Conservation (phyloP, 2,329 filamentous ascomycete genomes). For the Arachnomyces sp. region DNA sequence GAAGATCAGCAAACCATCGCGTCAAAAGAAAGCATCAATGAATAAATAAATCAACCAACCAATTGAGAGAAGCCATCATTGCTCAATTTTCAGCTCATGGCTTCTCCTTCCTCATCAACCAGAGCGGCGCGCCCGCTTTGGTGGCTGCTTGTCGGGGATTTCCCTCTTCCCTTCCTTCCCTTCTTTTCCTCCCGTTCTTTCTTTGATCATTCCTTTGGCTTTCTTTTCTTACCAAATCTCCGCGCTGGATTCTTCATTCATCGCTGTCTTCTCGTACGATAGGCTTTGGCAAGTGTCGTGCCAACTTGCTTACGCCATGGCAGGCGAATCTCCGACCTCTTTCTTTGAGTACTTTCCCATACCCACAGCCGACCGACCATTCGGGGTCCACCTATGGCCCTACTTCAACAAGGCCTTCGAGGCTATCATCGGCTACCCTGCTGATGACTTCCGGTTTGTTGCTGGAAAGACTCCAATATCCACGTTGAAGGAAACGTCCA, state of each 20-base stretch:
- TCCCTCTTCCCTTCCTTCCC: constrained; percentile 12
- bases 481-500: constrained; percentile 72
- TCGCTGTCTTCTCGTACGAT: too few species aligned
- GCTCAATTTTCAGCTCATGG: too few species aligned
- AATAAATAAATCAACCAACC: too few species aligned
- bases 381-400: constrained; percentile 87
- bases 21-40: too few species aligned
- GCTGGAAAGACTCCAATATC: constrained; percentile 81
- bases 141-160: too few species aligned
- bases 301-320: constrained; percentile 1
- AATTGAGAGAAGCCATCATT: too few species aligned
- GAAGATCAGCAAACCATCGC: too few species aligned
- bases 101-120: too few species aligned
- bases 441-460: constrained; percentile 77
- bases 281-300: neutral
- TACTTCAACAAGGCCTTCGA: constrained; percentile 86
- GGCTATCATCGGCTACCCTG: constrained; percentile 68
- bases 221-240: neutral
- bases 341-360: constrained; percentile 48
- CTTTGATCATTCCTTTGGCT: constrained; percentile 1
- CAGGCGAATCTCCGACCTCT: constrained; percentile 34
- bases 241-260: neutral
- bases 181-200: constrained; percentile 12
- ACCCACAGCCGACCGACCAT: constrained; percentile 83
- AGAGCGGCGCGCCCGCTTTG: too few species aligned